These are phyloP conservation scores for Nannizzia gypsea DNA, from an alignment of 2,329 filamentous ascomycete genomes.

Conservation along the genomic window DNA sequence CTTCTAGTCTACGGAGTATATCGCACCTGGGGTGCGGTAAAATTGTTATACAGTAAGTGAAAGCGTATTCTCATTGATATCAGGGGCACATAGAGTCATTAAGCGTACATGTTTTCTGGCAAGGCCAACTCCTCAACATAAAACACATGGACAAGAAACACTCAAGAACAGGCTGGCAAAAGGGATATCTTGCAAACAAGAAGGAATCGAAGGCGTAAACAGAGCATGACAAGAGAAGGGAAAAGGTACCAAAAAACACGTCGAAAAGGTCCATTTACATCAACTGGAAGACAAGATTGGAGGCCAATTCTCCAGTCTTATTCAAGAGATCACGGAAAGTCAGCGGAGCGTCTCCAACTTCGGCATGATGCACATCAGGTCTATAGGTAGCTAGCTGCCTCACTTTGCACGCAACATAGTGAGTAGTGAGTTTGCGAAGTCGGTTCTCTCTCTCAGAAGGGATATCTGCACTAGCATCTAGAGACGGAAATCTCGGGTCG, in stretches of 20 bases:
- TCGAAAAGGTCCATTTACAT: conserved; percentile 19
- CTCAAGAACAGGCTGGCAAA: conserved; percentile 3
- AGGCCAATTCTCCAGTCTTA: conserved; percentile 29
- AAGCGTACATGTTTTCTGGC: not conserved
- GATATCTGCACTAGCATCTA: conserved; percentile 19
- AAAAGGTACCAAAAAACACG: not conserved
- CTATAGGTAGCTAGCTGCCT: conserved; percentile 27
- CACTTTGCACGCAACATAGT: conserved; percentile 32
- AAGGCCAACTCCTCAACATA: not conserved
- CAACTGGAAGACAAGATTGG: conserved; percentile 33
- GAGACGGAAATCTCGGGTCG: conserved; percentile 27
- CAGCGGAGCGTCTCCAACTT: conserved; percentile 7
- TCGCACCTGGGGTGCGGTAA: not conserved
- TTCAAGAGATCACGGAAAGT: conserved; percentile 29
- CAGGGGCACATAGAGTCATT: not conserved
- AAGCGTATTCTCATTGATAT: not conserved
- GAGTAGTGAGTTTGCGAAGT: conserved; percentile 29
- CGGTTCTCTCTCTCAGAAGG: conserved; percentile 28
- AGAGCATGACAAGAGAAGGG: conserved; percentile 5
- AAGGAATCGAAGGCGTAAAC: conserved; percentile 10
- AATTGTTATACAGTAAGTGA: not conserved
- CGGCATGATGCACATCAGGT: conserved; percentile 8
- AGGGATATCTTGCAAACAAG: conserved; percentile 11
- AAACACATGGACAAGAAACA: not conserved
- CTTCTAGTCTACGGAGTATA: not conserved